Evolutionary conservation across 768 basidiomycete species (phyloP).

Genomic region (Suillus ampliporus): DNA sequence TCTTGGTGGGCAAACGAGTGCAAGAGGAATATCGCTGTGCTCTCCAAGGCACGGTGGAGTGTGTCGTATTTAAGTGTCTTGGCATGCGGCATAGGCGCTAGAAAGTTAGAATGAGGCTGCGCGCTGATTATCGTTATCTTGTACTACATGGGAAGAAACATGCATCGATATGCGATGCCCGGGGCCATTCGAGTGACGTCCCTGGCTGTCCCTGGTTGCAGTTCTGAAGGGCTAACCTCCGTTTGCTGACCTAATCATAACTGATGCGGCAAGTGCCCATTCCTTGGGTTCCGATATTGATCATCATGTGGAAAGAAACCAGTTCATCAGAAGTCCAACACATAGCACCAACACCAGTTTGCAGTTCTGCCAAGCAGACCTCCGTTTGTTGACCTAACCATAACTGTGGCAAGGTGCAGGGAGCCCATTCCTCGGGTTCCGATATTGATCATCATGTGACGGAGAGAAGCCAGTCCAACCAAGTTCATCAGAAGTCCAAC

Average conservation of each 20-base stretch:
- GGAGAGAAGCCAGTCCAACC: neutral
- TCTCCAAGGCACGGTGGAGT: slow-evolving; percentile 13
- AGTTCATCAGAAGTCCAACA: too few species aligned
- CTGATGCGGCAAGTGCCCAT: too few species aligned
- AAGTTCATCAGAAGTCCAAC: neutral
- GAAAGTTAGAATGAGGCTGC: neutral
- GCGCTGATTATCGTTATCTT: too few species aligned
- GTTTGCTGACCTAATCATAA: neutral
- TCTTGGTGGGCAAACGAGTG: neutral
- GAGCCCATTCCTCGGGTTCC: neutral
- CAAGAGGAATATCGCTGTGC: neutral
- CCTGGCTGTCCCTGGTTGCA: neutral
- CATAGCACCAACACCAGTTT: too few species aligned
- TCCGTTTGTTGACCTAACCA: too few species aligned
- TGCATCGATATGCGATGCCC: neutral
- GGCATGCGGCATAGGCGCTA: slow-evolving; percentile 1
- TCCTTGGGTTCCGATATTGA: too few species aligned
- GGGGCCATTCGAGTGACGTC: neutral
- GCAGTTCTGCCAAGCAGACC: too few species aligned
- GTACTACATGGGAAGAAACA: neutral
- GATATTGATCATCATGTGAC: neutral
- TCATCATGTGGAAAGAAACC: too few species aligned
- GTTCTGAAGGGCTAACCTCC: too few species aligned
- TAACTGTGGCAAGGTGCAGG: too few species aligned
- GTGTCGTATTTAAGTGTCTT: slow-evolving; percentile 11